Conservation (phyloP, 768 basidiomycete species). For the Pleurotus djamor region DNA sequence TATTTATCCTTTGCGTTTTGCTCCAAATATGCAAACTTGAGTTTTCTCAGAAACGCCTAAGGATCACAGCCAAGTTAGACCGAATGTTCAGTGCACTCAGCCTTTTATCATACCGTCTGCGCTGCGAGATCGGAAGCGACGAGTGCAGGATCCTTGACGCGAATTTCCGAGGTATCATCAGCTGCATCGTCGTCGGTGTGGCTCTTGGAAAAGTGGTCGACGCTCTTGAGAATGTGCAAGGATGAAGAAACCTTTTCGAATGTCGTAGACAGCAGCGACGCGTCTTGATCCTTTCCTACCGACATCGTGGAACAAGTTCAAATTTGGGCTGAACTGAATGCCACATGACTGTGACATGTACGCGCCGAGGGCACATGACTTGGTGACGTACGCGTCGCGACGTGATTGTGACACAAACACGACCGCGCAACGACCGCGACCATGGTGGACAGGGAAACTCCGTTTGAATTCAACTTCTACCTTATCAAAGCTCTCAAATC, state of each 20-base stretch:
- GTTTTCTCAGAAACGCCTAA: slow-evolving; percentile 74
- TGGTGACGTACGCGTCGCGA: no score
- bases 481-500: no score
- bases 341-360: no score
- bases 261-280: not conserved
- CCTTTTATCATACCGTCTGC: slow-evolving; percentile 3
- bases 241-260: not conserved
- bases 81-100: no score
- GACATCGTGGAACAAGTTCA: no score
- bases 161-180: not conserved
- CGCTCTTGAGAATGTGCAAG: slow-evolving; percentile 2
- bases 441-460: no score
- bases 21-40: slow-evolving; percentile 89
- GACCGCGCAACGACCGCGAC: no score
- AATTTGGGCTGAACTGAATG: no score
- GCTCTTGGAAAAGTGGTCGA: not conserved
- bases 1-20: slow-evolving; percentile 91
- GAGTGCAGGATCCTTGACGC: not conserved
- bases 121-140: slow-evolving; percentile 1
- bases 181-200: not conserved
- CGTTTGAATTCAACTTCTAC: no score
- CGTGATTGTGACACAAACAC: no score
- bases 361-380: no score
- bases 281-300: no score
- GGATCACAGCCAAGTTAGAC: not conserved